phyloP scores from a whole-genome alignment of 1,284 basidiomycete species.

The Sutorius eximius region DNA sequence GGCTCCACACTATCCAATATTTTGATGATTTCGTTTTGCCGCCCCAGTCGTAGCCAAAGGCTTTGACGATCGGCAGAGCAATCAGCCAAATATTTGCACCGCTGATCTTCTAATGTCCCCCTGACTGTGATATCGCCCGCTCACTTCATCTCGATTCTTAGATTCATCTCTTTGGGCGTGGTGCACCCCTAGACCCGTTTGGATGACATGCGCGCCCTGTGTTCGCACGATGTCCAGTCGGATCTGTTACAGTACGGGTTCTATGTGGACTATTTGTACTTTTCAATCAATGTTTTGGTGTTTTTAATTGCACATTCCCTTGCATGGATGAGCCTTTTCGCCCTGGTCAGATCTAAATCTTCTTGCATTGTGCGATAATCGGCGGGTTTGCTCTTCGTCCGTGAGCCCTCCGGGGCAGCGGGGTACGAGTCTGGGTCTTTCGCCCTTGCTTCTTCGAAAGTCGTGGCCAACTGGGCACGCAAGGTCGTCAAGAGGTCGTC shows the following conservation, averaged over 20 bases:
- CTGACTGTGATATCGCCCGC: constrained; percentile 1
- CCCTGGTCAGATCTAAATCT: constrained; percentile 44
- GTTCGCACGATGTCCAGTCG: constrained; percentile 3
- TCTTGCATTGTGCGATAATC: constrained; percentile 43
- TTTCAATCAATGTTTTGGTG: constrained; percentile 28
- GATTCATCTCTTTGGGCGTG: not conserved
- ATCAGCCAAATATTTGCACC: constrained; percentile 36
- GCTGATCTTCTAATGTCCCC: constrained; percentile 19
- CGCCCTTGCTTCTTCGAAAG: constrained; percentile 5
- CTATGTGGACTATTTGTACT: constrained; percentile 9
- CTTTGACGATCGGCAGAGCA: constrained; percentile 37
- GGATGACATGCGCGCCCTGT: not conserved
- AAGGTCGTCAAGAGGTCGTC: constrained; percentile 61
- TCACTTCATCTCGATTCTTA: constrained; percentile 10
- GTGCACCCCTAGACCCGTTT: not conserved
- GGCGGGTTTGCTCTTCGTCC: constrained; percentile 19
- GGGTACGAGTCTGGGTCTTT: not conserved
- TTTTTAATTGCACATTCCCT: constrained; percentile 36
- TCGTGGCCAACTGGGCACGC: constrained; percentile 48
- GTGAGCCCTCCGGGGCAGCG: not conserved
- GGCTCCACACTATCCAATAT: not conserved
- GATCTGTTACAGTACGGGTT: not conserved
- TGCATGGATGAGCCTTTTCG: constrained; percentile 47
- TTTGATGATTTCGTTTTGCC: constrained; percentile 38
- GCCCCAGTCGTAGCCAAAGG: constrained; percentile 37